Evolutionary conservation across 805 yeast genomes (phyloP).

Genomic region (Suhomyces tanzawaensis): DNA sequence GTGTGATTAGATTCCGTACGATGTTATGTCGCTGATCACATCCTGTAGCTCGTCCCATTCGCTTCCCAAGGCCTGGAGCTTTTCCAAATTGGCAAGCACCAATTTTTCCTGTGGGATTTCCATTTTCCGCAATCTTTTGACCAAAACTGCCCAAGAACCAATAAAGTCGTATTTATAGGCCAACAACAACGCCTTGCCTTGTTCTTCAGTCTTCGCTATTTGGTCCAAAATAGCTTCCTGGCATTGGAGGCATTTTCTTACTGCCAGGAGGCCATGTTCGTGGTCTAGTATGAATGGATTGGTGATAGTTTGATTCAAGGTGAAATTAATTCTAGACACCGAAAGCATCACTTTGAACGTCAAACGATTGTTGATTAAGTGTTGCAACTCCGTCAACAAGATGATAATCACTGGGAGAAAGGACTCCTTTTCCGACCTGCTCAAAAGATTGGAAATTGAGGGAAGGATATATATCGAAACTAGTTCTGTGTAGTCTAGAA

Average conservation of each 20-base stretch:
- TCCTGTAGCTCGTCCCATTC: background rate
- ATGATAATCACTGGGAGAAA: constrained; percentile 12
- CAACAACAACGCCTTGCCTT: constrained; percentile 17
- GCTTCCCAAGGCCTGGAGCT: background rate
- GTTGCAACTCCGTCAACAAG: constrained; percentile 17
- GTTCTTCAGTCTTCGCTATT: constrained; percentile 14
- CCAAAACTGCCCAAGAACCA: constrained; percentile 34
- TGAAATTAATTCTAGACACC: constrained; percentile 26
- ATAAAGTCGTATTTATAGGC: constrained; percentile 33
- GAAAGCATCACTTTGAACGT: constrained; percentile 20
- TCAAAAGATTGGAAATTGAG: constrained; percentile 21
- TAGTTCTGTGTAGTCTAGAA: constrained; percentile 17
- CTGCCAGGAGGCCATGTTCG: constrained; percentile 11
- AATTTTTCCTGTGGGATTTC: background rate
- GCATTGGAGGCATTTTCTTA: constrained; percentile 18
- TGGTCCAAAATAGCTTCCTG: constrained; percentile 19
- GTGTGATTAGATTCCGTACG: too few species aligned
- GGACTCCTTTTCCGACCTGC: constrained; percentile 10
- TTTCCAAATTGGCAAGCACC: background rate
- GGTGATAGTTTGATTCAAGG: constrained; percentile 29
- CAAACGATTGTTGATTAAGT: constrained; percentile 8
- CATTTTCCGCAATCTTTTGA: constrained; percentile 8
- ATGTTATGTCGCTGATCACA: too few species aligned
- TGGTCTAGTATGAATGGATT: constrained; percentile 28
- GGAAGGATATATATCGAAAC: constrained; percentile 21